A percentile compares a stretch with the other conserved stretches of the same genome.
These are phyloP conservation scores for Theileria equi DNA, from an alignment of 169 alveolate species.

Conservation along the genomic window DNA sequence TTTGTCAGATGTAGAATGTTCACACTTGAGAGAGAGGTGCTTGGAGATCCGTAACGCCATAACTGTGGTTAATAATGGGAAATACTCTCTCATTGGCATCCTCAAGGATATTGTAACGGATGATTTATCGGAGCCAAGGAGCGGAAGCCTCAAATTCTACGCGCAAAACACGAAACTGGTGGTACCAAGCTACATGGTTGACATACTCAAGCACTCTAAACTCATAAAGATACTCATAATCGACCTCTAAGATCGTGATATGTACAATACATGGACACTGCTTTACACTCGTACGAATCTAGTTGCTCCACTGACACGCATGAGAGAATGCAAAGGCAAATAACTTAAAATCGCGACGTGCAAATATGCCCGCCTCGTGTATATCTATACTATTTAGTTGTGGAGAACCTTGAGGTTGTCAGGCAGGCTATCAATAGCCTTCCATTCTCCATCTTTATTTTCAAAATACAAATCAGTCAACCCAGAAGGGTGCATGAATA, in stretches of 20 bases:
- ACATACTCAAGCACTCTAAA: conserved; percentile 34
- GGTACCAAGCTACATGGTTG: conserved; percentile 48
- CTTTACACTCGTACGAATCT: too few species aligned
- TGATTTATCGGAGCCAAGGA: conserved; percentile 52
- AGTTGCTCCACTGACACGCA: too few species aligned
- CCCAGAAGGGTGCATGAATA: too few species aligned
- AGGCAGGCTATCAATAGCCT: too few species aligned
- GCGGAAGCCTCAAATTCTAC: conserved; percentile 25
- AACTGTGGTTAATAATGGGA: conserved; percentile 6
- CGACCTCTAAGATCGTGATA: not conserved
- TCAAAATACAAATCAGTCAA: too few species aligned
- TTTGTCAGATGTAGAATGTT: conserved; percentile 59
- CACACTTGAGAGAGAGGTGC: conserved; percentile 54
- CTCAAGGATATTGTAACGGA: conserved; percentile 63
- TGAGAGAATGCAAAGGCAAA: too few species aligned
- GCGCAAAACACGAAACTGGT: conserved; percentile 38
- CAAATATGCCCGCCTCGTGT: too few species aligned
- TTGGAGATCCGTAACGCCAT: conserved; percentile 18
- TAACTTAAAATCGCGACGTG: too few species aligned
- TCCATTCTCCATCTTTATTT: too few species aligned
- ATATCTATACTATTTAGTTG: too few species aligned
- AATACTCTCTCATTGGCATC: conserved; percentile 44
- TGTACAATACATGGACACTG: not conserved
- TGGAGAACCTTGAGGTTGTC: too few species aligned
- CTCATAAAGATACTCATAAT: conserved; percentile 54